Evolutionary conservation across 345 rosid genomes (phyloP), one percentile per base, ranked within the genome.

Genomic region (Streptanthus diversifolius): DNA sequence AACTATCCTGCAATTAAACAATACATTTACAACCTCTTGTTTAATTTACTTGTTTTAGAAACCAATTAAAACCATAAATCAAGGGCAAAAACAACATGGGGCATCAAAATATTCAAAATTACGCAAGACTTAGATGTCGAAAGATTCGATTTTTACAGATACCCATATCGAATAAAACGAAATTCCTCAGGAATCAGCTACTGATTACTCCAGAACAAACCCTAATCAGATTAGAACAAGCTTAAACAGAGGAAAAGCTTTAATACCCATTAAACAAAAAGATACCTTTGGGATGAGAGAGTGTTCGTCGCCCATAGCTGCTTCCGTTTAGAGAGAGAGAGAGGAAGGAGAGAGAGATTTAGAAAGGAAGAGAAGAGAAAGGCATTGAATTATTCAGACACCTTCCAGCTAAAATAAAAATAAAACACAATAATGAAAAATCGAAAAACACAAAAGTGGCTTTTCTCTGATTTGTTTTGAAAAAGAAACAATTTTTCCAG

Each of bases 271-370:
- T 8, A 15, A 49, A 3, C 39, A 71, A 71, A 18, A 55, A 15
- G 65, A 45, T 47, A 95, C 99, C 97, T 90, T 95, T 49, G 84
- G 57, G 86, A 82, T 85, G 83, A 77, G 81, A 81, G 82, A 81
- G 80, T 76, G 83, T 84, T 90, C 90, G 52, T 86, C 96, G 64
- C 88, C 95, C 99, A 91, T 91, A 19, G 74, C 62, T 67, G 58
- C 70, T 49, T 59, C 69, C 5, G 21, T 48, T 49, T 27, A 5
- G 32, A 29, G 19, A 65, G 29, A 61, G 84, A 77, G 29, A 10
- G 29, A 79, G 83, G 68, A 65, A 40, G 17, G 51, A 35, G 39
- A 11, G 25, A 63, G 25, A 66, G 88, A 80, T 83, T 87, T 81
- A 81, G 77, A 84, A 61, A 41, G 73, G 41, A 54, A 56, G 45